These are phyloP conservation scores for Beta macrorhiza DNA, from an alignment of 179 eudicot species.

Conservation along the genomic window DNA sequence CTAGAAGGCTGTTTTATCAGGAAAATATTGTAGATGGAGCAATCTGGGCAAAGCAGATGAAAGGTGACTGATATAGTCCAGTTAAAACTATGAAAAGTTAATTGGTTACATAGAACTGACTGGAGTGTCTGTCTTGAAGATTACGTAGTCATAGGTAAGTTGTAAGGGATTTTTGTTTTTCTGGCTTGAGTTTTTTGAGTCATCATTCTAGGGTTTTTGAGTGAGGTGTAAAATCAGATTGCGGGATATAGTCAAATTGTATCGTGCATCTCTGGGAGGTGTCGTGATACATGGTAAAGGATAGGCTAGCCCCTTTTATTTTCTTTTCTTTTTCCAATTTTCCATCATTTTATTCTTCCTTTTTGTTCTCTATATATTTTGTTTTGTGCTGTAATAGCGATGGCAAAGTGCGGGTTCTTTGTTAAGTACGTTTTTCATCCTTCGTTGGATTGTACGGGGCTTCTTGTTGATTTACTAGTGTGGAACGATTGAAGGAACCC, in stretches of 20 bases:
- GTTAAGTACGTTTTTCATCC: constrained; percentile 20
- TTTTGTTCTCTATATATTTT: constrained; percentile 14
- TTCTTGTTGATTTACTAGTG: constrained; percentile 26
- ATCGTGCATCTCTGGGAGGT: constrained; percentile 33
- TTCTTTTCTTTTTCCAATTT: constrained; percentile 16
- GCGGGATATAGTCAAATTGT: constrained; percentile 46
- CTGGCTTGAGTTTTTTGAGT: constrained; percentile 27
- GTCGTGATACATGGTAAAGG: constrained; percentile 28
- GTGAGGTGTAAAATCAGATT: constrained; percentile 54
- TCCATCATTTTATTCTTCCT: constrained; percentile 12
- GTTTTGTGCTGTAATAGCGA: constrained; percentile 28
- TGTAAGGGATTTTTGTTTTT: constrained; percentile 32
- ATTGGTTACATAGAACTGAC: constrained; percentile 38
- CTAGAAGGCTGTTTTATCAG: constrained; percentile 26
- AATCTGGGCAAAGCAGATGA: constrained; percentile 42
- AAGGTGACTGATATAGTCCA: constrained; percentile 35
- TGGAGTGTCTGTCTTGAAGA: constrained; percentile 30
- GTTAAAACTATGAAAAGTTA: constrained; percentile 27
- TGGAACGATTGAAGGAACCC: constrained; percentile 30
- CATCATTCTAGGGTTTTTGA: constrained; percentile 38
- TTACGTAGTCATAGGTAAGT: constrained; percentile 28
- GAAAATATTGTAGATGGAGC: constrained; percentile 41
- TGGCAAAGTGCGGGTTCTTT: constrained; percentile 20
- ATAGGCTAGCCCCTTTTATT: constrained; percentile 23
- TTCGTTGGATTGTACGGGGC: constrained; percentile 21